These are phyloP conservation scores for Rhodotorula sp. DNA, from an alignment of 1,284 basidiomycete species.

Conservation along the genomic window DNA sequence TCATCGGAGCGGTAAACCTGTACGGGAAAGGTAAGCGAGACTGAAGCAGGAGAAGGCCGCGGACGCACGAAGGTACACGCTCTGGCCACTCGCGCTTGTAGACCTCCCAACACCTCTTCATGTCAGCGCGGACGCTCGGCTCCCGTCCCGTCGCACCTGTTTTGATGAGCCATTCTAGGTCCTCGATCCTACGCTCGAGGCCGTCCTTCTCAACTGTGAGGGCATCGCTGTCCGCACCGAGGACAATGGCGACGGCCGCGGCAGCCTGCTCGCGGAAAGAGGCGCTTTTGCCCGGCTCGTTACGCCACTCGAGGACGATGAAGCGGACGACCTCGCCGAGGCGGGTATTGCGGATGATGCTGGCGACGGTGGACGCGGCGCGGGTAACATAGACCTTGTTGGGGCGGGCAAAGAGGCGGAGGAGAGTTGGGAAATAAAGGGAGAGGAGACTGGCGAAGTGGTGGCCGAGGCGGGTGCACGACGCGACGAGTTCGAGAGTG, in stretches of 20 bases:
- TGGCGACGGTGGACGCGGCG: slow-evolving; percentile 62
- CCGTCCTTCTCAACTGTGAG: slow-evolving; percentile 57
- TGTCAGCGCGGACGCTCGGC: slow-evolving; percentile 69
- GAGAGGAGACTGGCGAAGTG: slow-evolving; percentile 70
- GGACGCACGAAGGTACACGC: slow-evolving; percentile 65
- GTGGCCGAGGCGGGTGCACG: slow-evolving; percentile 62
- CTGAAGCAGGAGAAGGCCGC: neutral
- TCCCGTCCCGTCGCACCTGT: slow-evolving; percentile 70
- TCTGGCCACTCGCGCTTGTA: slow-evolving; percentile 69
- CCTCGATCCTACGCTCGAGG: slow-evolving; percentile 64
- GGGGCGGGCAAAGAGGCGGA: slow-evolving; percentile 69
- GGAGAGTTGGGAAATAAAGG: slow-evolving; percentile 67
- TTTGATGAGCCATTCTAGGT: slow-evolving; percentile 71
- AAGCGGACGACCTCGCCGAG: slow-evolving; percentile 67
- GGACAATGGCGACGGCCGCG: slow-evolving; percentile 57
- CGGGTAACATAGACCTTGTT: slow-evolving; percentile 77
- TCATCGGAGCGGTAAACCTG: slow-evolving; percentile 72
- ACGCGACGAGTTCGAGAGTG: slow-evolving; percentile 66
- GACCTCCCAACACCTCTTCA: slow-evolving; percentile 70
- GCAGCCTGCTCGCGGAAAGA: slow-evolving; percentile 65
- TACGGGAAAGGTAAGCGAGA: neutral
- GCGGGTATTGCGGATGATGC: slow-evolving; percentile 69
- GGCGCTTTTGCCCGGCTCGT: slow-evolving; percentile 63
- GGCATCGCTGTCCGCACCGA: slow-evolving; percentile 33
- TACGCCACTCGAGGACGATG: slow-evolving; percentile 60